Percentiles rank a stretch among this genome's conserved stretches.
Conservation (phyloP, 768 basidiomycete species). For the Suillus subalutaceus region DNA sequence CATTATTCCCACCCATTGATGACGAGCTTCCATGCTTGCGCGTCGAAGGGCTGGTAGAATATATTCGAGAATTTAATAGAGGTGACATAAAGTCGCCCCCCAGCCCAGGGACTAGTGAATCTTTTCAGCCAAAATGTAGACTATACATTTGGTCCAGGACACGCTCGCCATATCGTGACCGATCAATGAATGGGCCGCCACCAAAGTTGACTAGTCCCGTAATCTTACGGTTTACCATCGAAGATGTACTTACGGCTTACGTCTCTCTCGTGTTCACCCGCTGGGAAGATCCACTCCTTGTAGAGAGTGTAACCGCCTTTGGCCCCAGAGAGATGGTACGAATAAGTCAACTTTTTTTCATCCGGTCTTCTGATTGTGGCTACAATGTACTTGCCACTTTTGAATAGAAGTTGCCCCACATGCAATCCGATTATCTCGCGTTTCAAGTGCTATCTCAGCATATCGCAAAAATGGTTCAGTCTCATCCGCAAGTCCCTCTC, state of each 20-base stretch:
- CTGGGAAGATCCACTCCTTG: constrained; percentile 42
- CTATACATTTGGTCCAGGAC: constrained; percentile 61
- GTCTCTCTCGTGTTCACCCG: constrained; percentile 48
- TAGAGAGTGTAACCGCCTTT: constrained; percentile 70
- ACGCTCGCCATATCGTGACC: constrained; percentile 17
- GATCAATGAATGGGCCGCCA: not conserved
- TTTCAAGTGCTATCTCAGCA: constrained; percentile 71
- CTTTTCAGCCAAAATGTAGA: constrained; percentile 29
- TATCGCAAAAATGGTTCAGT: constrained; percentile 59
- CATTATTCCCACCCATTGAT: constrained; percentile 46
- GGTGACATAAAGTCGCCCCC: constrained; percentile 19
- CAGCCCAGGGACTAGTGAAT: constrained; percentile 3
- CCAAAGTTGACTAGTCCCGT: constrained; percentile 29
- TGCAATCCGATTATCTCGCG: constrained; percentile 66
- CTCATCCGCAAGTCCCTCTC: constrained; percentile 54
- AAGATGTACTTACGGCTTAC: constrained; percentile 70
- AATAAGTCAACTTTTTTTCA: constrained; percentile 11
- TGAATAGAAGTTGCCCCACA: constrained; percentile 64
- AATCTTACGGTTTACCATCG: constrained; percentile 60
- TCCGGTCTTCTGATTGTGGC: constrained; percentile 11
- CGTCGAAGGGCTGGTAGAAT: constrained; percentile 50
- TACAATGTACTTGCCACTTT: not conserved
- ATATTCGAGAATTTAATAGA: constrained; percentile 61
- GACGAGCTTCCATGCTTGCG: constrained; percentile 42
- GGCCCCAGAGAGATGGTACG: constrained; percentile 73